A percentile compares a stretch with the other conserved stretches of the same genome.
These are phyloP conservation scores for Fusarium miscanthi DNA, from an alignment of 2,329 filamentous ascomycete species.

Conservation along the genomic window DNA sequence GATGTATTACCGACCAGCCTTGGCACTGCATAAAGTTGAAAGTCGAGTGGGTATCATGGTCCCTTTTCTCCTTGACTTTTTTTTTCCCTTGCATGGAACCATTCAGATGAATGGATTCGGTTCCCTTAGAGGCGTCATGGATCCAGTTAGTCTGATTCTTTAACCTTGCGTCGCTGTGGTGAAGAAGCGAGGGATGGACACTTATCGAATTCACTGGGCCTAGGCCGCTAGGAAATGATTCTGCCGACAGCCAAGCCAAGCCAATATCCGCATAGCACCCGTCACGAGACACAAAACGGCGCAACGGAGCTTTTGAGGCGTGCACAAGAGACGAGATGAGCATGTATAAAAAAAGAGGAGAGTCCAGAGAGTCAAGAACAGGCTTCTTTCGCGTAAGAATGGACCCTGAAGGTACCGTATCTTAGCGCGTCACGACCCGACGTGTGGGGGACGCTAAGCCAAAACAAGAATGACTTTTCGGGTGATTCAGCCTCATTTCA, in stretches of 20 bases:
- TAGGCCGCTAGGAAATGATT: slow-evolving; percentile 23
- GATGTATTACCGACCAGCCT: slow-evolving; percentile 32
- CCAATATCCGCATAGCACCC: slow-evolving; percentile 18
- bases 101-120: slow-evolving; percentile 20
- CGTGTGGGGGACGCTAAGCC: slow-evolving; percentile 34
- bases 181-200: slow-evolving; percentile 39
- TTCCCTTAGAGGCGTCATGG: slow-evolving; percentile 36
- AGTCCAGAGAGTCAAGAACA: background rate
- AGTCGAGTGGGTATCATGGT: slow-evolving; percentile 18
- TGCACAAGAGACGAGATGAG: slow-evolving; percentile 27
- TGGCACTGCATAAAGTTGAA: slow-evolving; percentile 24
- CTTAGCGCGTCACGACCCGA: slow-evolving; percentile 22
- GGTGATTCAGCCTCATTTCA: slow-evolving; percentile 43
- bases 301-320: background rate
- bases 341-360: background rate
- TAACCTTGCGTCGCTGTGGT: slow-evolving; percentile 40
- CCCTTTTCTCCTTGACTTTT: slow-evolving; percentile 1
- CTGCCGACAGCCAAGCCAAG: slow-evolving; percentile 5
- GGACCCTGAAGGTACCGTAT: slow-evolving; percentile 26
- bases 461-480: slow-evolving; percentile 25
- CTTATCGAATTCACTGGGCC: slow-evolving; percentile 5
- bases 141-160: slow-evolving; percentile 19
- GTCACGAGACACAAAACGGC: slow-evolving; percentile 28
- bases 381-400: slow-evolving; percentile 20
- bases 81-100: slow-evolving; percentile 9